A percentile compares a stretch with the other conserved stretches of the same genome.
Evolutionary conservation across 1,284 basidiomycete species (phyloP).

Genomic region (Cryptococcus sp.): DNA sequence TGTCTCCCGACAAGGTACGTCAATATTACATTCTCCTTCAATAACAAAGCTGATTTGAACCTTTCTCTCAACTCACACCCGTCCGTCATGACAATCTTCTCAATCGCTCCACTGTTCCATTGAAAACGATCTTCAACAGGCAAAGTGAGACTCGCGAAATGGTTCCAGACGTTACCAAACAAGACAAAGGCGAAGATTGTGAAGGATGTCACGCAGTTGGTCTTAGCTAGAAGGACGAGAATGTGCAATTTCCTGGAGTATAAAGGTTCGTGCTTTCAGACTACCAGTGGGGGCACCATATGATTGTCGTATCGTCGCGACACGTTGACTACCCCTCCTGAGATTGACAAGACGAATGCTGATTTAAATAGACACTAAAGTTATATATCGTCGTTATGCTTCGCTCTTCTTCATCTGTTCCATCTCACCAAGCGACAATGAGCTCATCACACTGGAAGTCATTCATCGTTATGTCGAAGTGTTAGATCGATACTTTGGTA

Average conservation of each 20-base stretch:
- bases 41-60: neutral
- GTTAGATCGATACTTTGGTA: slow-evolving; percentile 98
- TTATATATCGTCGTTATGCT: slow-evolving; percentile 96
- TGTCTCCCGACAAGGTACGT: slow-evolving; percentile 83
- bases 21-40: neutral
- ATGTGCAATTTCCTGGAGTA: slow-evolving; percentile 99
- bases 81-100: neutral
- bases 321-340: neutral
- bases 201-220: slow-evolving; percentile 98
- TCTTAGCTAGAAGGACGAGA: slow-evolving; percentile 87
- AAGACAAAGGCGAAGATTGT: slow-evolving; percentile 97
- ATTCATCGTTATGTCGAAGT: slow-evolving; percentile 99
- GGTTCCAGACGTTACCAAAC: slow-evolving; percentile 93
- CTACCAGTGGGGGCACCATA: neutral
- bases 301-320: neutral
- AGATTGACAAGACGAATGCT: neutral
- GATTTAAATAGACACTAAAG: slow-evolving; percentile 68
- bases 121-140: slow-evolving; percentile 52
- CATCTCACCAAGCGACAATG: slow-evolving; percentile 82
- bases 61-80: neutral
- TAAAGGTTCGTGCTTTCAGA: slow-evolving; percentile 63
- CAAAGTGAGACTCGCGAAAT: slow-evolving; percentile 96
- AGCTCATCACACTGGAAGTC: slow-evolving; percentile 88
- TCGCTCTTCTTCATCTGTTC: slow-evolving; percentile 97
- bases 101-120: neutral